A percentile compares a stretch with the other conserved stretches of the same genome.
Evolutionary conservation across 768 basidiomycete genomes (phyloP).

Genomic region (Harrya chromipes): DNA sequence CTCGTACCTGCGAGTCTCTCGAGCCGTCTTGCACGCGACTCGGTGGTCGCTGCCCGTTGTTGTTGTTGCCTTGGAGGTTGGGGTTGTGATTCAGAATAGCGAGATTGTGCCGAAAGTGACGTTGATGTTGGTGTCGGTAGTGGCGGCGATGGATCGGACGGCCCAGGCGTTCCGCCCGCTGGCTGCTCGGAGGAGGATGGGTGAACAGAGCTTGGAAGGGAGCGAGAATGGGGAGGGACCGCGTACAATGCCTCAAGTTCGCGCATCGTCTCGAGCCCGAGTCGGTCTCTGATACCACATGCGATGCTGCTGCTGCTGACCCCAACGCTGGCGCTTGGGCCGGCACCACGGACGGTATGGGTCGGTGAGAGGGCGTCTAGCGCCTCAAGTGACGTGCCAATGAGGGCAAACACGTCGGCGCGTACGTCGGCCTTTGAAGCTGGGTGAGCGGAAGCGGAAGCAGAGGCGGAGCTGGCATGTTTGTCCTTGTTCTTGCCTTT

Average conservation of each 20-base stretch:
- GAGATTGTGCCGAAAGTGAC: background rate
- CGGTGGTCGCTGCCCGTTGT: background rate
- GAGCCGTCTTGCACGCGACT: conserved; percentile 2
- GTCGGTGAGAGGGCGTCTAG: conserved; percentile 13
- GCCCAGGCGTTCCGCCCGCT: background rate
- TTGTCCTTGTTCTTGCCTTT: conserved; percentile 3
- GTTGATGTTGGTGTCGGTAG: background rate
- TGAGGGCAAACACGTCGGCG: conserved; percentile 23
- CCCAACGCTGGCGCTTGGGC: background rate
- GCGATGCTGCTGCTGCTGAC: background rate
- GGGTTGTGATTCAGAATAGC: background rate
- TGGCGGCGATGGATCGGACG: background rate
- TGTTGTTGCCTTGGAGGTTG: background rate
- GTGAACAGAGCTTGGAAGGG: background rate
- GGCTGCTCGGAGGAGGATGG: background rate
- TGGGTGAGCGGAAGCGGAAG: background rate
- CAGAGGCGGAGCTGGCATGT: background rate
- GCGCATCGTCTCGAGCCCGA: conserved; percentile 29
- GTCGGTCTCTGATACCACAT: conserved; percentile 15
- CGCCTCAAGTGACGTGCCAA: conserved; percentile 18
- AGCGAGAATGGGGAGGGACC: background rate
- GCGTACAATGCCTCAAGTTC: conserved; percentile 24
- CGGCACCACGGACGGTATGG: background rate
- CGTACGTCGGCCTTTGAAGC: conserved; percentile 12
- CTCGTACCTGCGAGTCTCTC: conserved; percentile 14